phyloP scores from a whole-genome alignment of 2,329 filamentous ascomycete species.

The Drechslerella dactyloides region DNA sequence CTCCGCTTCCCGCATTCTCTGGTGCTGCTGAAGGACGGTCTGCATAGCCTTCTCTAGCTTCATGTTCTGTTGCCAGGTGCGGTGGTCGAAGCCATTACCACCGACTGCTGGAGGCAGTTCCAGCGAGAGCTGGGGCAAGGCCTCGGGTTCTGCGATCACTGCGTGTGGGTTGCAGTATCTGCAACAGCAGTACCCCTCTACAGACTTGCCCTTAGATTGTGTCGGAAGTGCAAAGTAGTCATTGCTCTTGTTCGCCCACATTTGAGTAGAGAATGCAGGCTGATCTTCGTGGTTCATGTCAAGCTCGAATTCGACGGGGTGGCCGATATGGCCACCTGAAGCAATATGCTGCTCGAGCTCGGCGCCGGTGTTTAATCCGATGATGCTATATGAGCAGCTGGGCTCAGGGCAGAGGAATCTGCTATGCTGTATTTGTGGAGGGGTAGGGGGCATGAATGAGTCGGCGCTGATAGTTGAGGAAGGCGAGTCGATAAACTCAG shows the following conservation, averaged over 20 bases:
- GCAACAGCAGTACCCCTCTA: slow-evolving; percentile 34
- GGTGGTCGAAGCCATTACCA: slow-evolving; percentile 44
- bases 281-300: slow-evolving; percentile 44
- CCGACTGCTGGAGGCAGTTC: slow-evolving; percentile 44
- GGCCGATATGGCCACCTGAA: slow-evolving; percentile 36
- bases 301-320: slow-evolving; percentile 46
- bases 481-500: slow-evolving; percentile 45
- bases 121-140: slow-evolving; percentile 33
- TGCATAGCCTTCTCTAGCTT: slow-evolving; percentile 47
- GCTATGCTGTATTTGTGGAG: slow-evolving; percentile 39
- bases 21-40: slow-evolving; percentile 42
- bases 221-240: slow-evolving; percentile 45
- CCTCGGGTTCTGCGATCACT: slow-evolving; percentile 15
- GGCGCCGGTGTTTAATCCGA: slow-evolving; percentile 35
- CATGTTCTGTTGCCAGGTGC: slow-evolving; percentile 50
- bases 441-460: slow-evolving; percentile 47
- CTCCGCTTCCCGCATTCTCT: slow-evolving; percentile 43
- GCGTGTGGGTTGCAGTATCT: slow-evolving; percentile 46
- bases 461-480: slow-evolving; percentile 46
- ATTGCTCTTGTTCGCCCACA: slow-evolving; percentile 40
- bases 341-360: slow-evolving; percentile 46
- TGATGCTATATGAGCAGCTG: slow-evolving; percentile 44
- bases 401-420: slow-evolving; percentile 46
- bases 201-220: slow-evolving; percentile 40
- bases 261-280: slow-evolving; percentile 29